These are phyloP conservation scores for Dendrocalamus latiflorus DNA, from an alignment of 202 grass and related monocot species.

Conservation along the genomic window DNA sequence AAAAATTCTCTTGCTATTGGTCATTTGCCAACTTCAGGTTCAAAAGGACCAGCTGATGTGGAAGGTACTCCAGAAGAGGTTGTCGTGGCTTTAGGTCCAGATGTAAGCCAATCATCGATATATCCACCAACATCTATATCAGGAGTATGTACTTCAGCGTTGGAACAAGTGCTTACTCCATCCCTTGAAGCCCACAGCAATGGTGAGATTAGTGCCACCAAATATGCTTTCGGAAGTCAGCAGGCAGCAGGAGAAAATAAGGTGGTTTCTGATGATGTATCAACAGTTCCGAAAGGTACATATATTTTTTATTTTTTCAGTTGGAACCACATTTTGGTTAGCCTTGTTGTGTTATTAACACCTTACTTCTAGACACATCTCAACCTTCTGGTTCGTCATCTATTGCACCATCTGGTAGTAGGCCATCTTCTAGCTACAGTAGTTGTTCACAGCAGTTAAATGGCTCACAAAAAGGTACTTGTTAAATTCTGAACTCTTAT, in stretches of 20 bases:
- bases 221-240: constrained; percentile 48
- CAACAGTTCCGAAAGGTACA: constrained; percentile 30
- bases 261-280: constrained; percentile 21
- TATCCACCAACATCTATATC: constrained; percentile 22
- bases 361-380: constrained; percentile 42
- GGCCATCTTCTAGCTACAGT: constrained; percentile 69
- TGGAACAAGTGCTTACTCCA: constrained; percentile 38
- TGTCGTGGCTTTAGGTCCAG: constrained; percentile 11
- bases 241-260: constrained; percentile 21
- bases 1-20: constrained; percentile 32
- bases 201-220: constrained; percentile 33
- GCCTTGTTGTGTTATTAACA: not conserved
- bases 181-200: constrained; percentile 28
- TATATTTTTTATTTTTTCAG: not conserved
- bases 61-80: constrained; percentile 25
- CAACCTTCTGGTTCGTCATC: constrained; percentile 39
- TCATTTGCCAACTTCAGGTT: constrained; percentile 25
- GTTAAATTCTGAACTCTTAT: not conserved
- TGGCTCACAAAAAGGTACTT: constrained; percentile 64
- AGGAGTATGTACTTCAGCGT: constrained; percentile 26
- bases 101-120: constrained; percentile 15
- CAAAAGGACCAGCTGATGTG: constrained; percentile 14
- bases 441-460: constrained; percentile 44
- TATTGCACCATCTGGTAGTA: constrained; percentile 42
- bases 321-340: not conserved